Conservation (phyloP, 257 asterid species). For the Solanum arcanum region DNA sequence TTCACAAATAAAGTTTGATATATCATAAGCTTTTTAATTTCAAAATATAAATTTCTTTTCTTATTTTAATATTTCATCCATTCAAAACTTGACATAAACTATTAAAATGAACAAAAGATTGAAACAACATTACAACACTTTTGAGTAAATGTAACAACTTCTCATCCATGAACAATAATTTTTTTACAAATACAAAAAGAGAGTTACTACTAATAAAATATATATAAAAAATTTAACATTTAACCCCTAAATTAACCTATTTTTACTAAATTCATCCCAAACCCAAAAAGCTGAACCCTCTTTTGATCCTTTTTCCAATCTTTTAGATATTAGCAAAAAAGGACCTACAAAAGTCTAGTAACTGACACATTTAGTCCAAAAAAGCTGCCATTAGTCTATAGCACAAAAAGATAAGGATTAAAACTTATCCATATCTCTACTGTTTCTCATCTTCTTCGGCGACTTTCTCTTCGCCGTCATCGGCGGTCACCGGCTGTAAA, state of each 20-base stretch:
- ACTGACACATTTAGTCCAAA: background rate
- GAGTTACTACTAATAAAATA: background rate
- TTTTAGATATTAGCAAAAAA: background rate
- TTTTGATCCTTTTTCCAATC: background rate
- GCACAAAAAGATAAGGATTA: background rate
- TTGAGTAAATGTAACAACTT: slow-evolving; percentile 6
- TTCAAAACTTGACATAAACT: background rate
- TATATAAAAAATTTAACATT: background rate
- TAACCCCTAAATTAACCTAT: background rate
- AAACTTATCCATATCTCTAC: background rate
- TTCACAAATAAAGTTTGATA: background rate
- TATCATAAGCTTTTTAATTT: background rate
- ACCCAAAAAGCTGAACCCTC: background rate
- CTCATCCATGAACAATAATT: background rate
- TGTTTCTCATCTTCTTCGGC: background rate
- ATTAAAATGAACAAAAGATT: background rate
- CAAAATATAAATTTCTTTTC: background rate
- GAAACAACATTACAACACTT: background rate
- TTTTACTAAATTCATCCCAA: background rate
- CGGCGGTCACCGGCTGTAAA: slow-evolving; percentile 43
- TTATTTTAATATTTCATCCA: background rate
- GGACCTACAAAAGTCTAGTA: background rate
- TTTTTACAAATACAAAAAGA: background rate
- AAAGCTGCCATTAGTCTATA: background rate
- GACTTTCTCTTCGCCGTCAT: slow-evolving; percentile 5